These are phyloP conservation scores for Lotmaria passim DNA, from an alignment of 208 protist species.

Conservation along the genomic window DNA sequence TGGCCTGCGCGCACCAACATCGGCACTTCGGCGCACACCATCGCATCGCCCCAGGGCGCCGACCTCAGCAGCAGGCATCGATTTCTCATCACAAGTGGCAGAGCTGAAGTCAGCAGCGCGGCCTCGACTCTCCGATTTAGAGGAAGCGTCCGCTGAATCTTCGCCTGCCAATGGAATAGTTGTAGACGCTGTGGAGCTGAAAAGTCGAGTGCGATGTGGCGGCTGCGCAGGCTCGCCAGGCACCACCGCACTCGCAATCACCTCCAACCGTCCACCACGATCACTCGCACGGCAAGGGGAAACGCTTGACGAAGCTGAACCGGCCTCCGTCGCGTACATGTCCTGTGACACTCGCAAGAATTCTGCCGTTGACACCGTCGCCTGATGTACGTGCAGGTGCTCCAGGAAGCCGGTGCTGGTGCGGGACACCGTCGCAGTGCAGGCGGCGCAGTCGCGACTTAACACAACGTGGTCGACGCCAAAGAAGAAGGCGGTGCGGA, in stretches of 20 bases:
- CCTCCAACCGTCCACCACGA: constrained; percentile 6
- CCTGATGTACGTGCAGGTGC: constrained; percentile 61
- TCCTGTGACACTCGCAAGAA: constrained; percentile 38
- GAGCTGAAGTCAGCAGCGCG: too few relatives aligned
- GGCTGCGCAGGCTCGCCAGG: background rate
- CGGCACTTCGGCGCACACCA: too few relatives aligned
- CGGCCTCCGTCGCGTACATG: background rate
- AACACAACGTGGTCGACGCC: constrained; percentile 70
- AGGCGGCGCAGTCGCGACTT: constrained; percentile 61
- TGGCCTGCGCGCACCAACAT: too few relatives aligned
- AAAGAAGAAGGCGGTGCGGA: constrained; percentile 77
- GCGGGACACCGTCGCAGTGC: constrained; percentile 71
- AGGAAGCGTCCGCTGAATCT: too few relatives aligned
- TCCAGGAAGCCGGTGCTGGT: constrained; percentile 80
- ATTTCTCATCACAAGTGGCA: too few relatives aligned
- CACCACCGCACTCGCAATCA: constrained; percentile 32
- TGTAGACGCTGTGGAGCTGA: too few relatives aligned
- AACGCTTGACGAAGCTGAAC: background rate
- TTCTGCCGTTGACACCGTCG: constrained; percentile 33
- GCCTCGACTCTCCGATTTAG: too few relatives aligned
- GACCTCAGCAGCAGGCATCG: too few relatives aligned
- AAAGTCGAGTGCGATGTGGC: too few relatives aligned
- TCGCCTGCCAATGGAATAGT: too few relatives aligned
- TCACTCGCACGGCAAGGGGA: too few relatives aligned
- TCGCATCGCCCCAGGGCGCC: too few relatives aligned